Base-by-base conservation (phyloP, 2,329 filamentous ascomycete genomes). In the Xylaria sp. region DNA sequence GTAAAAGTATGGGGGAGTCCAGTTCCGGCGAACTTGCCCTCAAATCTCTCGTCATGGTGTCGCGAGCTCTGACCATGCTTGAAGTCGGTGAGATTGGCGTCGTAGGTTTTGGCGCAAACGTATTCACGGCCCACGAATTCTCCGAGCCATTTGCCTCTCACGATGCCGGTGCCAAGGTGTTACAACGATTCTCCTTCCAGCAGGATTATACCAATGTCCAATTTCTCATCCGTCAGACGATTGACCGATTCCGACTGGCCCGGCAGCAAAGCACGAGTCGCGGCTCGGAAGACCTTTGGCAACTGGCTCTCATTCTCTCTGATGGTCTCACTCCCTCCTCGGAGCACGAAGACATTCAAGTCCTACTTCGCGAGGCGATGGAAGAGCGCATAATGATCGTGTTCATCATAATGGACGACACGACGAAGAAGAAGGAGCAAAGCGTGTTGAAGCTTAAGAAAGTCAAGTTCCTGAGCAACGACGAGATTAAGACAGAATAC, bases 371-470 rank as follows among this genome's bases (percentile, higher is more conserved):
- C 10, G 91, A 95, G 81, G 95, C 96, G 0, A 90, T 94, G 77
- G 94, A 98, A 80, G 93, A 98, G 82, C 87, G 94, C 18, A 97
- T 99, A 78, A 98, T 99, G 93, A 90, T 98, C 72, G 95, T 99
- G 6, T 99, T 99, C 80, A 93, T 99, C 75, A 92, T 99, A 76
- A 94, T 99, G 78, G 96, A 99, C 83, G 87, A 89, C 74, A 83
- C 82, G 73, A 80, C 80, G 73, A 80, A 72, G 48, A 75, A 75
- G 50, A 83, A 85, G 72, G 84, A 85, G 73, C 82, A 84, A 60
- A 92, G 90, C 75, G 97, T 99, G 70, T 82, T 98, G 76, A 94
- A 98, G 79, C 86, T 98, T 76, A 94, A 94, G 80, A 91, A 94
- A 81, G 95, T 94, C 46, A 90, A 90, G 78, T 98, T 98, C 74